Evolutionary conservation across 2,329 filamentous ascomycete species (phyloP), one percentile per base, ranked within the genome.

Genomic region (Paraphaeosphaeria minitans): DNA sequence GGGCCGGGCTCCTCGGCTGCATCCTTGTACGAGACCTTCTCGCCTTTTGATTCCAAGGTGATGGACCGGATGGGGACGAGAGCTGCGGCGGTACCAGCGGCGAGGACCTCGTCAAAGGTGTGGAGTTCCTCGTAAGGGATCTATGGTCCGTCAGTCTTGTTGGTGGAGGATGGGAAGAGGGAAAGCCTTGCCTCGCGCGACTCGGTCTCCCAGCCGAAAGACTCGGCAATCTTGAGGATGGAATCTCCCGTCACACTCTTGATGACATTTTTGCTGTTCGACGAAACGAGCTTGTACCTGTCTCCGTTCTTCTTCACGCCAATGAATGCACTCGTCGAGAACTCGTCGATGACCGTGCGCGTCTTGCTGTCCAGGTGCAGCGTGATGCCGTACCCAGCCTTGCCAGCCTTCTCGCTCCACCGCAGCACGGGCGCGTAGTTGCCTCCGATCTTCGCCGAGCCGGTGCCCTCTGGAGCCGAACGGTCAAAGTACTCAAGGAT

Each of bases 401-500:
- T 80, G 58, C 89, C 82, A 0, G 95, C 94, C 71, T 85, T 89
- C 69, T 96, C 93, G 72, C 91, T 96, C 84, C 92, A 93, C 56
- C 90, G 84, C 70, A 98, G 79, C 5, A 98, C 94, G 2, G 94
- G 94, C 10, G 93, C 94, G 74, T 98, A 98, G 80, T 98, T 98
- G 14, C 94, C 95, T 27, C 95, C 94, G 3, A 98, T 85, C 80
- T 98, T 98, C n/a, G 92, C 94, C 62, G 87, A 89, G 0, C 94
- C 94, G 0, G 91, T 96, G 0, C 94, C 94, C 69, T 93, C 87
- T 0, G 95, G 94, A n/a, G 94, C 94, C 0, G 93, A 87, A 31
- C 94, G 91, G 77, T 98, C 94, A 74, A 98, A 98, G 31, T 95
- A 89, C 71, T 98, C 94, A 2, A 98, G 83, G 59, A 98, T 90